Percentiles rank a stretch among this genome's conserved stretches.
These are phyloP conservation scores for Salvia sclarea DNA, from an alignment of 305 asterid genomes.

Conservation along the genomic window DNA sequence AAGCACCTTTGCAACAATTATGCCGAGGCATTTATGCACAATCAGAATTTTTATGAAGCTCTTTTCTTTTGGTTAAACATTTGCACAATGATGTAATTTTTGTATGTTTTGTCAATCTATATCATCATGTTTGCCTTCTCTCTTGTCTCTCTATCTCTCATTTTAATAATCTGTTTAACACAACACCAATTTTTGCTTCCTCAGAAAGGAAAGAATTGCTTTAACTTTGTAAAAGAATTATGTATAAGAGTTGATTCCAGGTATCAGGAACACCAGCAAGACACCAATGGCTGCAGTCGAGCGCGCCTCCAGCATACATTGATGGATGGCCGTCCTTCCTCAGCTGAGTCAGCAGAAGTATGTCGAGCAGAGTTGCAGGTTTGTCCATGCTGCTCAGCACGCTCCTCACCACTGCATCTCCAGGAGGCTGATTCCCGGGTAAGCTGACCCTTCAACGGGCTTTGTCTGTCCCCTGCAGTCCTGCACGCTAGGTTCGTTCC, in stretches of 20 bases:
- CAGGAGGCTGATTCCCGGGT: constrained; percentile 56
- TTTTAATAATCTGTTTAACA: neutral
- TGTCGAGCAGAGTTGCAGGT: constrained; percentile 59
- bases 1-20: constrained; percentile 12
- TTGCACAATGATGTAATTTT: constrained; percentile 18
- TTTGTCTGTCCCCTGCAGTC: constrained; percentile 54
- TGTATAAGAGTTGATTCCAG: constrained; percentile 70
- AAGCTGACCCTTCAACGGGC: constrained; percentile 51
- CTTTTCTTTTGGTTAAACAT: neutral
- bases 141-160: neutral
- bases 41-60: constrained; percentile 1
- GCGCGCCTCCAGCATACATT: constrained; percentile 34
- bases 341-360: constrained; percentile 58
- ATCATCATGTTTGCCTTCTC: neutral
- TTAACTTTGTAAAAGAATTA: constrained; percentile 36
- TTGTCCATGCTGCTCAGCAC: constrained; percentile 52
- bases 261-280: constrained; percentile 77
- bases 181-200: neutral
- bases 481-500: constrained; percentile 51
- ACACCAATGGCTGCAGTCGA: constrained; percentile 82
- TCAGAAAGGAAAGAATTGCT: neutral
- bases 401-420: constrained; percentile 55
- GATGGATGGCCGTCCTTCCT: constrained; percentile 81
- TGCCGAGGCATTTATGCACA: constrained; percentile 13
- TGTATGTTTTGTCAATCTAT: constrained; percentile 11